Base-by-base conservation (phyloP, 1,284 basidiomycete genomes). In the Ganoderma lucidum region DNA sequence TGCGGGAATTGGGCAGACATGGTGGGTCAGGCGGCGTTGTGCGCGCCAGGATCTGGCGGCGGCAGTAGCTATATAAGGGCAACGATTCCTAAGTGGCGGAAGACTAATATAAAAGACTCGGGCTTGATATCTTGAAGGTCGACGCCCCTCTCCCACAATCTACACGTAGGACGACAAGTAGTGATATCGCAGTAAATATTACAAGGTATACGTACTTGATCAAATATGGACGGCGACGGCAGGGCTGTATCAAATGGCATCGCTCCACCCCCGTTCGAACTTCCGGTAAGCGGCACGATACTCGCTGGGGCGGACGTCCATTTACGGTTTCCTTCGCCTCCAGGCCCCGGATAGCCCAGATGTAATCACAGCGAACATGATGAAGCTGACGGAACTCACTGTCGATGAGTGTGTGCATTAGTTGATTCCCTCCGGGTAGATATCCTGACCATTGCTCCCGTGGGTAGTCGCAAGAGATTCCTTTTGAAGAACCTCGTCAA, bases 361-460 rank as follows among this genome's bases (percentile, higher is more conserved):
- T 56, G 83, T 82, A 67, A 86, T 91, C 73, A 91, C 89, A 0
- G 81, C 81, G 41, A 90, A 90, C 74, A 74, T 88, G 45, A 75
- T 85, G 63, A 83, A 85, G 65, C 80, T 90, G 45, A 79, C 85
- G 64, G 82, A 82, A 48, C 79, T 83, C 62, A 81, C 83, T 12
- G 75, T 82, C 39, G 77, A 88, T 69, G 80, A 80, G 84, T 86
- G 68, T 65, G 84, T 76, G 17, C 32, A n/a, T 12, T 60, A 14
- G 19, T 23, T 28, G 17, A 17, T 6, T 19, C 10, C 8, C n/a
- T 41, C 14, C 15, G 17, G 28, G 15, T 3, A 15, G 28, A n/a
- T 2, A 35, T 67, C 35, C 65, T 28, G 9, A 42, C 2, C 17
- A 19, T 41, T 39, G 15, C 48, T 35, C 66, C 30, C 60, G 23